Conservation (phyloP, 306 rosid species). For the Casuarina glauca region DNA sequence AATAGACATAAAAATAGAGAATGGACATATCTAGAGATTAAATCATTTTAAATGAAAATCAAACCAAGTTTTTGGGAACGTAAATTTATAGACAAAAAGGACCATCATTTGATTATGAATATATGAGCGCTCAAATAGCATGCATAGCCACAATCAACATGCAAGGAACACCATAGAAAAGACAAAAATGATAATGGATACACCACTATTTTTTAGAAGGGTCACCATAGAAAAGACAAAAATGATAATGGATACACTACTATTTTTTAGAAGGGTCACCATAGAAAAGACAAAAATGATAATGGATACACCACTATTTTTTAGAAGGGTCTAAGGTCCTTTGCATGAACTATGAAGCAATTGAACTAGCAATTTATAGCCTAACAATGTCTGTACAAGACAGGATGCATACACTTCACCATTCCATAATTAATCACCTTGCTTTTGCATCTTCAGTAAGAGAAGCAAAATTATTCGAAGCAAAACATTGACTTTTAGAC, state of each 20-base stretch:
- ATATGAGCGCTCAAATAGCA: background rate
- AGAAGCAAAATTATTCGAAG: slow-evolving; percentile 64
- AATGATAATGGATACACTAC: no score
- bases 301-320: background rate
- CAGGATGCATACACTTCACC: slow-evolving; percentile 11
- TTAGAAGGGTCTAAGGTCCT: background rate
- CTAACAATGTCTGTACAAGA: slow-evolving; percentile 28
- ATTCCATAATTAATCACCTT: slow-evolving; percentile 64
- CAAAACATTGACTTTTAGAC: slow-evolving; percentile 50
- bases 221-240: background rate
- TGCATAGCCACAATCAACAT: background rate
- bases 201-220: no score
- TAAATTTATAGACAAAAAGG: background rate
- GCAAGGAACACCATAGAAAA: background rate
- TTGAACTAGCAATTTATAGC: background rate
- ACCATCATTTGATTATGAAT: background rate
- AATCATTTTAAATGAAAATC: background rate
- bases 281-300: background rate
- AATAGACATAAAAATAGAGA: background rate
- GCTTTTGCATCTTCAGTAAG: slow-evolving; percentile 69
- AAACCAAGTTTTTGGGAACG: background rate
- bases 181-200: no score
- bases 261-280: background rate
- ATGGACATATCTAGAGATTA: background rate
- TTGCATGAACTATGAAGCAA: slow-evolving; percentile 2